Conservation (phyloP, 352 stramenopile species). For the Phytophthora chlamydospora region DNA sequence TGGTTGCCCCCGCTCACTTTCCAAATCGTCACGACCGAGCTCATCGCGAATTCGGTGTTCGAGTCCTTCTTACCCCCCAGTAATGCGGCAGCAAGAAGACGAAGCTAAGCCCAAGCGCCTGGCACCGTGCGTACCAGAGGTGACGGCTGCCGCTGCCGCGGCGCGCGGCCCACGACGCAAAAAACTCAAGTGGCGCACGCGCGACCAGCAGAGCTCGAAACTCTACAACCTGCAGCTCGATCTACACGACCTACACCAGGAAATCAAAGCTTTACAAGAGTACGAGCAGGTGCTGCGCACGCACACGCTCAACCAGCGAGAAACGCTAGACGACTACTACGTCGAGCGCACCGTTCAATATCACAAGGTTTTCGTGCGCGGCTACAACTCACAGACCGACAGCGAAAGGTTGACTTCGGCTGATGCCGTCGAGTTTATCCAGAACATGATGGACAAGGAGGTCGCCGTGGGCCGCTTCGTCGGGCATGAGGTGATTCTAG, state of each 20-base stretch:
- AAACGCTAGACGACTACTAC: constrained; percentile 53
- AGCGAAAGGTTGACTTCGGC: not conserved
- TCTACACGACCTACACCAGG: constrained; percentile 48
- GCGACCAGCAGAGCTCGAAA: constrained; percentile 59
- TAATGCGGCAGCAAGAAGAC: constrained; percentile 14
- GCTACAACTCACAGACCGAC: constrained; percentile 31
- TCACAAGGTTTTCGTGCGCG: constrained; percentile 59
- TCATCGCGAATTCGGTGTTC: constrained; percentile 9
- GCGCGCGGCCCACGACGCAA: constrained; percentile 20
- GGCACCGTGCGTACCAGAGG: constrained; percentile 22
- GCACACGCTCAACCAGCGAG: constrained; percentile 46
- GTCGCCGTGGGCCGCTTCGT: constrained; percentile 40
- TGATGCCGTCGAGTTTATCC: constrained; percentile 48
- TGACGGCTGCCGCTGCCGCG: constrained; percentile 23
- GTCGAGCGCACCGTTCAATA: constrained; percentile 59
- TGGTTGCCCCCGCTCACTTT: constrained; percentile 22
- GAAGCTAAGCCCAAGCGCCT: constrained; percentile 25
- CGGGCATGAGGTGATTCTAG: constrained; percentile 30
- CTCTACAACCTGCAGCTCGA: constrained; percentile 72
- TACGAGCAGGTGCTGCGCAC: constrained; percentile 41
- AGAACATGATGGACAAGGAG: constrained; percentile 50
- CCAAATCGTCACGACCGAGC: constrained; percentile 18
- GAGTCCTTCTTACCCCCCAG: not conserved
- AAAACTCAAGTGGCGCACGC: constrained; percentile 67
- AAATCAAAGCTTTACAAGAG: constrained; percentile 48